Evolutionary conservation across 106 monocot genomes (phyloP), one percentile per base, ranked within the genome.

Genomic region (Dendrobium officinale): DNA sequence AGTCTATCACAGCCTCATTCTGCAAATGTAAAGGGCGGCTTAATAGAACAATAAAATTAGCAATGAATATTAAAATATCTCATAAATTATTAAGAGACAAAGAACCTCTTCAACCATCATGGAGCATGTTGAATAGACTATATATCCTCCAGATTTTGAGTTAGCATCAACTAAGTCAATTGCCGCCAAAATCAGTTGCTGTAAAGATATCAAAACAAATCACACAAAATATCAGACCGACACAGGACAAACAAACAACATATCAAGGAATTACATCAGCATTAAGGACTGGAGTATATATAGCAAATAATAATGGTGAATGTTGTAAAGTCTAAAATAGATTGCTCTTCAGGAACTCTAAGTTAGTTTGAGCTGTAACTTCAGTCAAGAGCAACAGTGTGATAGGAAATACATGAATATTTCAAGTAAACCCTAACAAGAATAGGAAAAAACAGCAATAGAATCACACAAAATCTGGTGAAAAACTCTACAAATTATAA

Each of bases 121-220:
- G 26, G 98, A 99, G 83, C 98, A 99, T 55, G 98, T 99, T 75
- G 98, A 99, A 82, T 99, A 99, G 49, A 95, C 95, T 77, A 99
- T 83, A 64, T 95, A 99, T 66, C 98, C 95, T 16, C 98, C 98
- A 22, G 98, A 82, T 86, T 95, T 99, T 79, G 98, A 99, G 83
- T 91, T 90, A 9, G 98, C 98, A 86, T 99, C 98, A 4, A 95
- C 98, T 73, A 99, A 83, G 73, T 99, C 98, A 68, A 95, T 99
- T 83, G 98, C 98, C 18, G 95, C 91, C 59, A 99, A 86, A 80
- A 99, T 88, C 31, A 99, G 82, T 95, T 99, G 91, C 98, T 99
- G 90, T 75, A 89, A 37, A 72, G 5, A 74, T 43, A 74, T 70
- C 29, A 70, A 70, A 4, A 66, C 22, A 66, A 26, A 24, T 7